These are phyloP conservation scores for Didymella pinodella DNA, from an alignment of 2,329 filamentous ascomycete species.

Conservation along the genomic window DNA sequence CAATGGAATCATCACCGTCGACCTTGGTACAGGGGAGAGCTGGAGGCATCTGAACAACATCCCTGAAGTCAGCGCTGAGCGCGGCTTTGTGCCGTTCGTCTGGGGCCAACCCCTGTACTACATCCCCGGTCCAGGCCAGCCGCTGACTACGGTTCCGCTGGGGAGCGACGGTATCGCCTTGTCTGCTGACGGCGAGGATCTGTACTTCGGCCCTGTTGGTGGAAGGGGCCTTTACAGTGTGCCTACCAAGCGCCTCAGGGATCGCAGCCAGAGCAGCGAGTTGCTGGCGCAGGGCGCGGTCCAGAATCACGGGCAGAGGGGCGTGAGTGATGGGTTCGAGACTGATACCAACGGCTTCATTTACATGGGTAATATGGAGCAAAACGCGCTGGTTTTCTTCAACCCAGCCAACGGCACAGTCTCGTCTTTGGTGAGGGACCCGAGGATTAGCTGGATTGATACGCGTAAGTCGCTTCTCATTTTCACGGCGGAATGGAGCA, in stretches of 20 bases:
- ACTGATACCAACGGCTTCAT: background rate
- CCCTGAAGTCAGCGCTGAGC: background rate
- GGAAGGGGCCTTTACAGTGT: background rate
- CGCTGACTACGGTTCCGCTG: background rate
- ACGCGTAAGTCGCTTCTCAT: background rate
- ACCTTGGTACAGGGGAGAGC: background rate
- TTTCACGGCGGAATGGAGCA: background rate
- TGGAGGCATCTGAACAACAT: background rate
- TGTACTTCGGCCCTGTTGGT: background rate
- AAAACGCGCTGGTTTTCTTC: background rate
- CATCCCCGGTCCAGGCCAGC: background rate
- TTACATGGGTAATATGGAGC: background rate
- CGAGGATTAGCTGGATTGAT: background rate
- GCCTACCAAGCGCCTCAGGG: slow-evolving; percentile 44
- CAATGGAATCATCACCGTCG: background rate
- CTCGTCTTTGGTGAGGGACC: background rate
- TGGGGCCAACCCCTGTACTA: background rate
- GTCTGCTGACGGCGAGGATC: background rate
- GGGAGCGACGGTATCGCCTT: background rate
- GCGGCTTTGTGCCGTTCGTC: background rate
- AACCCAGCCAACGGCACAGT: background rate
- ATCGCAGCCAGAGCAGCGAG: slow-evolving; percentile 51
- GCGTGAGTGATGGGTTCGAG: slow-evolving; percentile 46
- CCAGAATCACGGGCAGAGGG: slow-evolving; percentile 56
- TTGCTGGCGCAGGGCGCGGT: slow-evolving; percentile 56